Conservation (phyloP, 768 basidiomycete species). For the Leccinum longicurvipes region DNA sequence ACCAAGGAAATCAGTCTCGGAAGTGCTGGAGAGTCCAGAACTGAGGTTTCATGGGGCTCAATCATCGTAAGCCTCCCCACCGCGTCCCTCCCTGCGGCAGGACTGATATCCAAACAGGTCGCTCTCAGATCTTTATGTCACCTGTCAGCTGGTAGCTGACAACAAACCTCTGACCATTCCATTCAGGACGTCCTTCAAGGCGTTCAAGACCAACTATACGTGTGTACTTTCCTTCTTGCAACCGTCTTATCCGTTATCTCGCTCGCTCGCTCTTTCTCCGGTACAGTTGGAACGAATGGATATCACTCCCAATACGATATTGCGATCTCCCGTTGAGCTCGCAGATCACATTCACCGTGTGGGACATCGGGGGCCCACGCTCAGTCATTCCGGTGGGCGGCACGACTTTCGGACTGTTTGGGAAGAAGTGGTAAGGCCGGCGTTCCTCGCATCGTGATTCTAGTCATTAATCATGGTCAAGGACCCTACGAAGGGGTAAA, state of each 20-base stretch:
- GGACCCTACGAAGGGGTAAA: conserved; percentile 88
- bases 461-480: conserved; percentile 27
- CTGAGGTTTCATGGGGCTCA: conserved; percentile 81
- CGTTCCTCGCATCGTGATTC: neutral
- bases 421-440: conserved; percentile 77
- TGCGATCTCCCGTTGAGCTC: conserved; percentile 89
- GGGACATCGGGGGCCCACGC: conserved; percentile 88
- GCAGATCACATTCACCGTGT: conserved; percentile 91
- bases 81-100: conserved; percentile 5
- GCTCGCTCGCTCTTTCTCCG: neutral
- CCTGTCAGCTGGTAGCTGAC: conserved; percentile 87
- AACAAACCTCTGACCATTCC: conserved; percentile 92
- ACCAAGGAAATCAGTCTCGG: conserved; percentile 66
- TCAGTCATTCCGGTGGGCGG: conserved; percentile 84
- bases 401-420: conserved; percentile 85
- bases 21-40: conserved; percentile 80
- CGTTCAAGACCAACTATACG: conserved; percentile 83
- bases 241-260: neutral
- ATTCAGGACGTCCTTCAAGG: conserved; percentile 88
- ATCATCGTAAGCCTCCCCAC: conserved; percentile 49
- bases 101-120: conserved; percentile 48
- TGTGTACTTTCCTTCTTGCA: conserved; percentile 33
- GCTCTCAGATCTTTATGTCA: conserved; percentile 90
- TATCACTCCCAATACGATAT: conserved; percentile 88
- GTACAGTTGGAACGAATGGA: conserved; percentile 91